Evolutionary conservation across 2,329 filamentous ascomycete species (phyloP).

Genomic region (Penicillium sclerotigenum): DNA sequence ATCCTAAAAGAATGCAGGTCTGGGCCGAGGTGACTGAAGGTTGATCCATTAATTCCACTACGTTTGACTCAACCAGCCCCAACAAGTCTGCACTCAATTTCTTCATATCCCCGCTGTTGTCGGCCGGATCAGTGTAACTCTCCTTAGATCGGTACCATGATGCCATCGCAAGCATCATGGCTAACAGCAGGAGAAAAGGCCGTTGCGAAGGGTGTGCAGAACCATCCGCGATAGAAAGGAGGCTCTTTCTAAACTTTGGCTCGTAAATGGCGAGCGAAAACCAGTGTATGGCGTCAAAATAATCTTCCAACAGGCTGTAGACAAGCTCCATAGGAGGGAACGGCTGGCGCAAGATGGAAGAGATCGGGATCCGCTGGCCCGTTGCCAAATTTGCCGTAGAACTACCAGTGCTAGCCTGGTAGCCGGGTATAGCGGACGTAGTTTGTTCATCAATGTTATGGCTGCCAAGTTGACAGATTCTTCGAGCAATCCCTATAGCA

Average conservation of each 20-base stretch:
- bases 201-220: conserved; percentile 34
- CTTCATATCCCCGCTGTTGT: conserved; percentile 11
- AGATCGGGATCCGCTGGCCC: conserved; percentile 25
- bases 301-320: conserved; percentile 39
- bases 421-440: conserved; percentile 38
- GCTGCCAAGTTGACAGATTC: conserved; percentile 29
- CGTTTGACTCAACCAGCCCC: conserved; percentile 29
- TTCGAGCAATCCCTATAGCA: conserved; percentile 36
- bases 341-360: conserved; percentile 26
- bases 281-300: conserved; percentile 46
- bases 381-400: conserved; percentile 3
- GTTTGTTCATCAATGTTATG: conserved; percentile 29
- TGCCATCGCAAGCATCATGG: conserved; percentile 39
- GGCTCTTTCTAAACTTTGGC: conserved; percentile 38
- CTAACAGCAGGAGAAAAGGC: conserved; percentile 38
- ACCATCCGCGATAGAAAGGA: conserved; percentile 34
- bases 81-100: conserved; percentile 18
- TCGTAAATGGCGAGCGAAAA: conserved; percentile 46
- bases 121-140: conserved; percentile 11
- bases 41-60: conserved; percentile 44
- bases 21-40: conserved; percentile 40
- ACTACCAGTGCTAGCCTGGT: conserved; percentile 14
- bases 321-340: conserved; percentile 32
- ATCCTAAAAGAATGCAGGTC: conserved; percentile 41
- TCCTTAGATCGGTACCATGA: conserved; percentile 39